Base-by-base conservation (phyloP, 1,139 yeast genomes). In the Geotrichum restrictum region DNA sequence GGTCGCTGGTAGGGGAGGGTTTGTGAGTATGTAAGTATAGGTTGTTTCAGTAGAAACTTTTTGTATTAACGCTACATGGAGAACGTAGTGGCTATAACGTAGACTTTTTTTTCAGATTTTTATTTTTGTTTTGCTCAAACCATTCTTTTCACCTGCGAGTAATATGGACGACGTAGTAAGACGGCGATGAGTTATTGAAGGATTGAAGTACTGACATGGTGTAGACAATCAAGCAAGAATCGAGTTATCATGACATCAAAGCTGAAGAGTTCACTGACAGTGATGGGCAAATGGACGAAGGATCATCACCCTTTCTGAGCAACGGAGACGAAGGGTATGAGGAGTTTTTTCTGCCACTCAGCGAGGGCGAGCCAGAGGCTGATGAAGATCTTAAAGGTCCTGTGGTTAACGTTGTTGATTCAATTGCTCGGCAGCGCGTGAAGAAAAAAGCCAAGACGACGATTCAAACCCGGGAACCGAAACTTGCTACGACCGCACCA, bases 1-100 rank as follows among this genome's bases (percentile, higher is more conserved):
- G 49, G 47, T n/a, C 33, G 49, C 27, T 48, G 52, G 52, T 48
- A 43, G 38, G 33, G n/a, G 22, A 33, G 36, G 11, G 5, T 33
- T 33, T 33, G 36, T 33, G 14, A 7, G 14, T 6, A 33, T 6
- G 5, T 5, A 6, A 33, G 14, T 33, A 6, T 33, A 33, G n/a
- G 37, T 5, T 5, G 6, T 6, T 5, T 13, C 19, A 39, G 16
- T n/a, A 39, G 31, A 39, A 39, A 11, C 5, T 13, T 14, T 22
- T 13, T 37, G 37, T 34, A 34, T 7, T n/a, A 34, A 34, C 14
- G 37, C 18, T 16, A 37, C 41, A 18, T 37, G 18, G 10, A 14
- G 37, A 33, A 13, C 11, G 37, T 33, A n/a, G 37, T 14, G 37
- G 37, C 18, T 13, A n/a, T 33, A 33, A 33, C 18, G 37, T n/a